Percentiles rank a stretch among this genome's conserved stretches.
phyloP scores from a whole-genome alignment of 345 rosid species.

The Hibiscus syriacus region DNA sequence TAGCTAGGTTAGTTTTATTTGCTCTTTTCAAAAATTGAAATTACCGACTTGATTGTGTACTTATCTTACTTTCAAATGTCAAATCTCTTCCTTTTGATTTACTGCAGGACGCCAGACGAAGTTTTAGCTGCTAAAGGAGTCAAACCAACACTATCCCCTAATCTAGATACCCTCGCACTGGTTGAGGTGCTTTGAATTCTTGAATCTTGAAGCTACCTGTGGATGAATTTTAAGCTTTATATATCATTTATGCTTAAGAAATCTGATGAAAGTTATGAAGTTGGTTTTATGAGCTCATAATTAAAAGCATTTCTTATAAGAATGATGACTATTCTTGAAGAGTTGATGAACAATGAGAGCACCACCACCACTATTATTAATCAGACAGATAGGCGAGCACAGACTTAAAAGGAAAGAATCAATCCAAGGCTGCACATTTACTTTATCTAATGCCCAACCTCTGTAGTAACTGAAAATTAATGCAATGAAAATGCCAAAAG shows the following conservation, averaged over 20 bases:
- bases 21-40: constrained; percentile 4
- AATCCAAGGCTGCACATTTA: not conserved
- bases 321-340: not conserved
- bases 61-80: not conserved
- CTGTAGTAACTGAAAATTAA: no score
- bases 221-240: not conserved
- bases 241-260: not conserved
- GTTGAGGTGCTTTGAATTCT: constrained; percentile 56
- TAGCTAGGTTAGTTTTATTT: constrained; percentile 59
- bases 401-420: not conserved
- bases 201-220: not conserved
- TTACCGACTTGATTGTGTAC: constrained; percentile 1
- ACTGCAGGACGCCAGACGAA: constrained; percentile 80
- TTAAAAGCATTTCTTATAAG: not conserved
- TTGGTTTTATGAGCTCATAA: not conserved
- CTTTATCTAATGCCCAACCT: no score
- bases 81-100: not conserved
- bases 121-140: constrained; percentile 96
- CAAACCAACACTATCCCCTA: constrained; percentile 88
- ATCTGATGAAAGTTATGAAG: not conserved
- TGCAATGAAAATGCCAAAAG: not conserved
- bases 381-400: not conserved
- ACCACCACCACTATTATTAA: not conserved
- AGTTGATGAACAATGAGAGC: not conserved
- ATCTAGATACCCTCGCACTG: constrained; percentile 78